A percentile compares a stretch with the other conserved stretches of the same genome.
These are phyloP conservation scores for Coriaria nepalensis DNA, from an alignment of 306 rosid species.

Conservation along the genomic window DNA sequence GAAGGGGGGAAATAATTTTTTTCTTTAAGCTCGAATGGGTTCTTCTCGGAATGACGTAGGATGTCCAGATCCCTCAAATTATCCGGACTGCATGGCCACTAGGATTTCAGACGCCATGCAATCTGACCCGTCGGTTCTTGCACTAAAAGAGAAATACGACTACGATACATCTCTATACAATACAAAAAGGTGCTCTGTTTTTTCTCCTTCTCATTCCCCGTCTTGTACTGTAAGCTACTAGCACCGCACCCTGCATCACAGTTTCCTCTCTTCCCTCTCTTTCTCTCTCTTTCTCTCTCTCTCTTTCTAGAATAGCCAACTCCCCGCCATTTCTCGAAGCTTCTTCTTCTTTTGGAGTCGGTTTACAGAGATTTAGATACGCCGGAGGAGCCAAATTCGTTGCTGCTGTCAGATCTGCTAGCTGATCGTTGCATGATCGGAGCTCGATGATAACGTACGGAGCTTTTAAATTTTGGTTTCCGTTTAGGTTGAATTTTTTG, in stretches of 20 bases:
- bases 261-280: background rate
- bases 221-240: background rate
- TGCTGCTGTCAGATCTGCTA: conserved; percentile 4
- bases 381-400: background rate
- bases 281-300: conserved; percentile 3
- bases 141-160: too few species aligned
- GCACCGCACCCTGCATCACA: background rate
- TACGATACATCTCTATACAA: background rate
- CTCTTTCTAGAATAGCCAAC: background rate
- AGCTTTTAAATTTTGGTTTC: background rate
- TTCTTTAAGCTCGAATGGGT: too few species aligned
- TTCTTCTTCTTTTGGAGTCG: background rate
- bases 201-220: background rate
- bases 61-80: too few species aligned
- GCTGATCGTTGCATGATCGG: background rate
- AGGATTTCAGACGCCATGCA: too few species aligned
- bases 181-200: conserved; percentile 12
- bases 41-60: too few species aligned
- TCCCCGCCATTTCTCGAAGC: conserved; percentile 6
- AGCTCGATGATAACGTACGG: background rate
- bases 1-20: too few species aligned
- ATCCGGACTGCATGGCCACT: too few species aligned
- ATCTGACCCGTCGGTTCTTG: too few species aligned
- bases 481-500: background rate
- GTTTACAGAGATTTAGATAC: background rate